Percentiles rank a stretch among this genome's conserved stretches.
phyloP scores from a whole-genome alignment of 306 rosid genomes.

The Psophocarpus tetragonolobus region DNA sequence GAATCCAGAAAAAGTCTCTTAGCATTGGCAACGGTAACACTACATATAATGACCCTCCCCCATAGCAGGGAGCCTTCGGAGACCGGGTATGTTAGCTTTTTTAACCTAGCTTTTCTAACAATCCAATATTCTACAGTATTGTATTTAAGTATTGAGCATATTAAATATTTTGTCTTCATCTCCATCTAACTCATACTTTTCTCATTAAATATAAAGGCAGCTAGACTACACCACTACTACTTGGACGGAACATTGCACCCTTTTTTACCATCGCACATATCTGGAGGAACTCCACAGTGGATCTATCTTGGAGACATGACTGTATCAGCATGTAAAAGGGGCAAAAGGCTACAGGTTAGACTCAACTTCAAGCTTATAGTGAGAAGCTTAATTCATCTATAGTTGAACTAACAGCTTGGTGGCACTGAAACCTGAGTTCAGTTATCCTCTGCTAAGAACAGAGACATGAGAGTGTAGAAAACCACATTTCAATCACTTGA shows the following conservation, averaged over 20 bases:
- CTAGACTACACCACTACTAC: not conserved
- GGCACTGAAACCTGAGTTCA: not conserved
- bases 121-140: not conserved
- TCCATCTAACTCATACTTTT: not conserved
- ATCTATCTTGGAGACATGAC: not conserved
- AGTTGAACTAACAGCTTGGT: not conserved
- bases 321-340: not conserved
- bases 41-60: no score
- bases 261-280: not conserved
- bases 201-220: not conserved
- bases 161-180: not conserved
- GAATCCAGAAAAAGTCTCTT: no score
- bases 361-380: not conserved
- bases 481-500: constrained; percentile 1
- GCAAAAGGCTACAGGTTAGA: not conserved
- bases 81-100: no score
- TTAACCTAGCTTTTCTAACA: not conserved
- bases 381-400: not conserved
- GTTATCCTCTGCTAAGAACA: not conserved
- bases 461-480: not conserved
- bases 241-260: not conserved
- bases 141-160: constrained; percentile 2
- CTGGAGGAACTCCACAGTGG: not conserved
- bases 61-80: no score
- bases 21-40: no score